A percentile compares a stretch with the other conserved stretches of the same genome.
These are phyloP conservation scores for Vaccinium vitisidaea DNA, from an alignment of 148 eudicot genomes.

Conservation along the genomic window DNA sequence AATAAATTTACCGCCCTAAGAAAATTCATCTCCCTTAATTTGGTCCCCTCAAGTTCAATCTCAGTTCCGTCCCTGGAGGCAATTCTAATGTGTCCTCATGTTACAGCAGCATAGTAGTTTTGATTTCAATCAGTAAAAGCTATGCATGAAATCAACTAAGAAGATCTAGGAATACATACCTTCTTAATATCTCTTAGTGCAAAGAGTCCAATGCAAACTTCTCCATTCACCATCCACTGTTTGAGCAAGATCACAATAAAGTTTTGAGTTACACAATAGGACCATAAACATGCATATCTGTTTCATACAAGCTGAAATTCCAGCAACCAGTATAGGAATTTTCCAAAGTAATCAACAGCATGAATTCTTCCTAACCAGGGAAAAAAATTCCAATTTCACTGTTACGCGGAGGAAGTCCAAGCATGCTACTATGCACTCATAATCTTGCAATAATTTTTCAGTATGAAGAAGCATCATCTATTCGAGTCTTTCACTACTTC, in stretches of 20 bases:
- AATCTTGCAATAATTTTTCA: background rate
- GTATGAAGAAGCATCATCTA: background rate
- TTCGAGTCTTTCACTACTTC: background rate
- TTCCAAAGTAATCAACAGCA: background rate
- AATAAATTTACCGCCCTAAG: background rate
- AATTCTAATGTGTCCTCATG: background rate
- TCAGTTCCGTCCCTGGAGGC: background rate
- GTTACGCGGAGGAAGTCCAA: background rate
- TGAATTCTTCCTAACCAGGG: background rate
- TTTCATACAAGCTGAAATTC: background rate
- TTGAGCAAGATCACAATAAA: slow-evolving; percentile 18
- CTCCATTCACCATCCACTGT: slow-evolving; percentile 99
- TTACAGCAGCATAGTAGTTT: background rate
- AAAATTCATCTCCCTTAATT: background rate
- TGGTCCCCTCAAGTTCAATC: background rate
- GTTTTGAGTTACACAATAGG: background rate
- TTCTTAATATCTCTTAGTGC: slow-evolving; percentile 71
- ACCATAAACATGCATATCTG: background rate
- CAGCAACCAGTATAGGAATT: slow-evolving; percentile 15
- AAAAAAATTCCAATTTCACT: background rate
- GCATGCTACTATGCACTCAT: background rate
- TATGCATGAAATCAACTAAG: background rate
- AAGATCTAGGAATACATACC: slow-evolving; percentile 42
- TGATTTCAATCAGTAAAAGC: background rate
- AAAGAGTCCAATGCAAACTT: slow-evolving; percentile 93